These are phyloP conservation scores for Morella rubra DNA, from an alignment of 306 rosid species.

Conservation along the genomic window DNA sequence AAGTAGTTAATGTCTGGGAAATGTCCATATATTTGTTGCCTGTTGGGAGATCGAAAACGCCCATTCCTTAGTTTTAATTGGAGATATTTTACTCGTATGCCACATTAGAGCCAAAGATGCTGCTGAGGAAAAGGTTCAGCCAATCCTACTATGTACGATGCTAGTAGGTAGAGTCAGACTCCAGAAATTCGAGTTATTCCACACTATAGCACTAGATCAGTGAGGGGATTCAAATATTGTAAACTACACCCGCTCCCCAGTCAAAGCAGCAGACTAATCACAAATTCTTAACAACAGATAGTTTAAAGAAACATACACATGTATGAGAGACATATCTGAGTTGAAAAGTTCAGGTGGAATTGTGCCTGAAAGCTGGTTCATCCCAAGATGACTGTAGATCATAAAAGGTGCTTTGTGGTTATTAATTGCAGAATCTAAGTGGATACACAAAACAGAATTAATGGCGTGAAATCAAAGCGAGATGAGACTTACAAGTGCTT, in stretches of 20 bases:
- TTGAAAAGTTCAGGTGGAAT: slow-evolving; percentile 33
- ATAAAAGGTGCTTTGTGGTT: not conserved
- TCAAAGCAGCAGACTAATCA: not conserved
- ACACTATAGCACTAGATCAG: too few species aligned
- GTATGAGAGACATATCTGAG: slow-evolving; percentile 30
- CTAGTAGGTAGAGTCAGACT: too few species aligned
- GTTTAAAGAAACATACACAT: slow-evolving; percentile 35
- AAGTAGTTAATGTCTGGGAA: not conserved
- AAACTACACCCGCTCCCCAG: too few species aligned
- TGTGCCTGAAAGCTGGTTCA: slow-evolving; percentile 24
- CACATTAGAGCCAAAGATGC: not conserved
- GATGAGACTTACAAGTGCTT: slow-evolving; percentile 40
- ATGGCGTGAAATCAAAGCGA: not conserved
- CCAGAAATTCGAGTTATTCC: too few species aligned
- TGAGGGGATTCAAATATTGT: too few species aligned
- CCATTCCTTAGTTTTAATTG: not conserved
- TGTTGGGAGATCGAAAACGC: not conserved
- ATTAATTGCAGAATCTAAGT: not conserved
- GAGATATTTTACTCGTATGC: not conserved
- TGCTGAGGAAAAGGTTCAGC: not conserved
- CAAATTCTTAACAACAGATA: not conserved
- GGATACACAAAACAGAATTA: not conserved
- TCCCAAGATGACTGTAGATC: slow-evolving; percentile 38
- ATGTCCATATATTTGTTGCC: not conserved
- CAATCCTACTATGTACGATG: too few species aligned